A percentile compares a stretch with the other conserved stretches of the same genome.
Conservation (phyloP, 2,329 filamentous ascomycete species). For the Neoscytalidium dimidiatum region DNA sequence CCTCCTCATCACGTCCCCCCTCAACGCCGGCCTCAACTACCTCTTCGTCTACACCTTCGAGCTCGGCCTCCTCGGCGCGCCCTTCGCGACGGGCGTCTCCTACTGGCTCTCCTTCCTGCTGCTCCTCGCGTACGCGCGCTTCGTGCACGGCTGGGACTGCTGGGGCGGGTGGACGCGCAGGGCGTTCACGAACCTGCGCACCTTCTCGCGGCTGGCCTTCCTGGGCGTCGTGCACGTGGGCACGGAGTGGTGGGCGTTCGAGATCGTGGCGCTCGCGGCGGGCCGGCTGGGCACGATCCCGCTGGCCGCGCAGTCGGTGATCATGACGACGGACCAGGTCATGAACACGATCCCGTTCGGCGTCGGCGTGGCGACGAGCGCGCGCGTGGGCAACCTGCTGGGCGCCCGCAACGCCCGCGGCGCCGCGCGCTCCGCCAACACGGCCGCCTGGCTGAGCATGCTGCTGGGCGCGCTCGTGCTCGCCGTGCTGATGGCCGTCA, state of each 20-base stretch:
- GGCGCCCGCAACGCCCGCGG: conserved; percentile 67
- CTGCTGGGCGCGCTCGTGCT: conserved; percentile 69
- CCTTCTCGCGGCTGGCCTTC: conserved; percentile 73
- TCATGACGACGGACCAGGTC: conserved; percentile 87
- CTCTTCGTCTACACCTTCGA: conserved; percentile 72
- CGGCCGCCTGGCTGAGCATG: conserved; percentile 72
- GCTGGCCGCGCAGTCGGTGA: conserved; percentile 80
- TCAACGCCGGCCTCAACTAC: conserved; percentile 61
- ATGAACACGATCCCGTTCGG: conserved; percentile 87
- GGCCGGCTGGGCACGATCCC: conserved; percentile 77
- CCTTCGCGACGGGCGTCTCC: conserved; percentile 77
- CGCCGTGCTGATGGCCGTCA: conserved; percentile 67
- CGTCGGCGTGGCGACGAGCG: conserved; percentile 77
- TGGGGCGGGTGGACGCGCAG: conserved; percentile 74
- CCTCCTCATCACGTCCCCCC: conserved; percentile 60
- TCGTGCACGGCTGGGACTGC: conserved; percentile 70
- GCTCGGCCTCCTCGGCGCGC: conserved; percentile 75
- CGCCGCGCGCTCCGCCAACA: conserved; percentile 72
- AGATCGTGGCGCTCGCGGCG: conserved; percentile 82
- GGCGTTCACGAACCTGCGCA: conserved; percentile 66
- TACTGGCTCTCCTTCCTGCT: conserved; percentile 85
- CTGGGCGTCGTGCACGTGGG: conserved; percentile 82
- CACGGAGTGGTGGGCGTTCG: conserved; percentile 94
- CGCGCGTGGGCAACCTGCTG: conserved; percentile 77
- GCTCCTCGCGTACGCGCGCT: conserved; percentile 71